These are phyloP conservation scores for Carpinus viminea DNA, from an alignment of 306 rosid genomes.

Conservation along the genomic window DNA sequence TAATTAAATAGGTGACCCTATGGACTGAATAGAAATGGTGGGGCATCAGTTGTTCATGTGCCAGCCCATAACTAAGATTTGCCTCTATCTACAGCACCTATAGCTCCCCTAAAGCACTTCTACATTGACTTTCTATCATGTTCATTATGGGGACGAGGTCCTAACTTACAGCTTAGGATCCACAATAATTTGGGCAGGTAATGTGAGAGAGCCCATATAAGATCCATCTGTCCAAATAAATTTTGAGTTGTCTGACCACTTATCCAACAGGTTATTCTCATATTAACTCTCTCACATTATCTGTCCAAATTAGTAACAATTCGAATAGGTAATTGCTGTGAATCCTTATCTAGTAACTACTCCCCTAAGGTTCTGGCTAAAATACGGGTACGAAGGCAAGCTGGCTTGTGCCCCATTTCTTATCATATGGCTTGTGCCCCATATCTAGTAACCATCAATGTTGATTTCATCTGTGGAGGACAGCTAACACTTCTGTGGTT, in stretches of 20 bases:
- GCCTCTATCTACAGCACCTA: background rate
- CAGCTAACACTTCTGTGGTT: conserved; percentile 6
- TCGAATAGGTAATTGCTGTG: no score
- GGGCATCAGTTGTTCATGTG: background rate
- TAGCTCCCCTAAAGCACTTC: background rate
- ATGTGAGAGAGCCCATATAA: no score
- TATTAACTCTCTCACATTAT: no score
- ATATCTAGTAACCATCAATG: background rate
- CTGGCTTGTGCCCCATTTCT: background rate
- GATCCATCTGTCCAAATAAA: no score
- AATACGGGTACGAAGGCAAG: background rate
- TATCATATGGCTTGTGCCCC: background rate
- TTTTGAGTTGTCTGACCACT: no score
- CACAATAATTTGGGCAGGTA: no score
- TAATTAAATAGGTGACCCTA: conserved; percentile 1
- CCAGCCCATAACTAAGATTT: background rate
- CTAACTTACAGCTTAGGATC: background rate
- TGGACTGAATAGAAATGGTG: background rate
- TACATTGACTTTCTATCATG: background rate
- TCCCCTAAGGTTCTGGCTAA: background rate
- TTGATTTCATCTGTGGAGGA: conserved; percentile 13
- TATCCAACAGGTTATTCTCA: no score
- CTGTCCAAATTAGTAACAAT: no score
- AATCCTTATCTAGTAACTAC: background rate
- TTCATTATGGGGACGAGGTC: background rate